phyloP scores from a whole-genome alignment of 352 stramenopile genomes.

The Phytophthora rubi region DNA sequence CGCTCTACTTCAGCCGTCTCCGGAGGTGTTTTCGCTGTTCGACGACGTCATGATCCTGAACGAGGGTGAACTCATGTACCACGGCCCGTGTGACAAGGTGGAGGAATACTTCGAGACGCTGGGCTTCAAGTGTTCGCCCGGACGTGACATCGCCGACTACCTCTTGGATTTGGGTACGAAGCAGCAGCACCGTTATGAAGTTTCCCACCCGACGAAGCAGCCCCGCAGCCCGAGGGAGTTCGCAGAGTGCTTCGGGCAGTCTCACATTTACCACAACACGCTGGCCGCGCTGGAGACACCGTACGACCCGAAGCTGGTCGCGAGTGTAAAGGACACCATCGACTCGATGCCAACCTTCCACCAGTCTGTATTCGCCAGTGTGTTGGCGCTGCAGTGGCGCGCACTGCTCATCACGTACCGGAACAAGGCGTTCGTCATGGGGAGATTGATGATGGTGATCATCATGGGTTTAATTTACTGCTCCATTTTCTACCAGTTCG shows the following conservation, averaged over 20 bases:
- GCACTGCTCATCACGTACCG: slow-evolving; percentile 50
- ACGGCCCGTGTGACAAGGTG: slow-evolving; percentile 25
- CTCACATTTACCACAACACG: slow-evolving; percentile 37
- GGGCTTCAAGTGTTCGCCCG: slow-evolving; percentile 40
- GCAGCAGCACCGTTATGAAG: slow-evolving; percentile 37
- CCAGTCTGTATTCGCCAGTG: slow-evolving; percentile 66
- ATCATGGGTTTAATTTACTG: slow-evolving; percentile 35
- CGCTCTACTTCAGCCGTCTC: slow-evolving; percentile 83
- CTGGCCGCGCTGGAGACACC: slow-evolving; percentile 35
- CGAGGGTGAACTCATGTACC: slow-evolving; percentile 75
- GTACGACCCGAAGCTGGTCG: slow-evolving; percentile 15
- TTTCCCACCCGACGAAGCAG: slow-evolving; percentile 16
- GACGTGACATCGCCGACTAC: slow-evolving; percentile 42
- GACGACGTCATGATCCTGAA: slow-evolving; percentile 47
- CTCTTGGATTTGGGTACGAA: slow-evolving; percentile 35
- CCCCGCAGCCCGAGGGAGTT: slow-evolving; percentile 24
- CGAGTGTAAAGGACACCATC: slow-evolving; percentile 21
- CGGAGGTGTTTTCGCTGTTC: slow-evolving; percentile 91
- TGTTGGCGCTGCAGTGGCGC: slow-evolving; percentile 49
- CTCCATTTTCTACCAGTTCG: slow-evolving; percentile 28
- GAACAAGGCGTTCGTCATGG: slow-evolving; percentile 29
- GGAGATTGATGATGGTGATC: slow-evolving; percentile 26
- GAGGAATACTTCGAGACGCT: slow-evolving; percentile 45
- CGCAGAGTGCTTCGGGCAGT: slow-evolving; percentile 38
- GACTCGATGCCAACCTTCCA: slow-evolving; percentile 46